Evolutionary conservation across 305 asterid genomes (phyloP).

Genomic region (Plantago rigida): DNA sequence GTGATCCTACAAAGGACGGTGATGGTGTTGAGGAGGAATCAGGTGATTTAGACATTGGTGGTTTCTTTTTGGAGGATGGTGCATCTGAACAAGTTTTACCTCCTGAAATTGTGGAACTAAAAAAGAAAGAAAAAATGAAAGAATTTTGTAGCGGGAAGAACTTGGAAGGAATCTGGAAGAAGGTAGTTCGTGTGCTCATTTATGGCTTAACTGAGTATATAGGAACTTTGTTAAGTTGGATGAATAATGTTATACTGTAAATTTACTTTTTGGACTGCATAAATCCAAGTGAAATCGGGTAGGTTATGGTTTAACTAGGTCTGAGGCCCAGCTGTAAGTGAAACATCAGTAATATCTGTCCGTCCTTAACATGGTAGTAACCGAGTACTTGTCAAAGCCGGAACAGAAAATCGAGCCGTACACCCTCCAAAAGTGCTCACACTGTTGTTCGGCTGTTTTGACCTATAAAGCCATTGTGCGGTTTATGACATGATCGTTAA

Average conservation of each 20-base stretch:
- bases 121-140: constrained; percentile 60
- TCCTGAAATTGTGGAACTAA: constrained; percentile 50
- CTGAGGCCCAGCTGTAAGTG: too few relatives aligned
- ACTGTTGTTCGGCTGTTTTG: too few relatives aligned
- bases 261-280: too few relatives aligned
- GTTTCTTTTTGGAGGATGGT: constrained; percentile 59
- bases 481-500: too few relatives aligned
- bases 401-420: too few relatives aligned
- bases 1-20: constrained; percentile 29
- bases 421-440: too few relatives aligned
- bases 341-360: constrained; percentile 16
- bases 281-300: too few relatives aligned
- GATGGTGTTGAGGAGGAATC: constrained; percentile 42
- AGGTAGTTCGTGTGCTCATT: constrained; percentile 32
- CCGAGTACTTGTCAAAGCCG: constrained; percentile 11
- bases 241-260: too few relatives aligned
- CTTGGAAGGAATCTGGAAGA: constrained; percentile 88
- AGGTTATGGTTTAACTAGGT: too few relatives aligned
- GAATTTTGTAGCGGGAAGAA: constrained; percentile 60
- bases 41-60: constrained; percentile 70
- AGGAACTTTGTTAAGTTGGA: too few relatives aligned
- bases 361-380: constrained; percentile 18
- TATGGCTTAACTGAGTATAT: too few relatives aligned
- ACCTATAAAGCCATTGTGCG: too few relatives aligned
- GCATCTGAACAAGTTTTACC: constrained; percentile 38